Conservation (phyloP, 768 basidiomycete genomes). For the Pisolithus tinctorius region DNA sequence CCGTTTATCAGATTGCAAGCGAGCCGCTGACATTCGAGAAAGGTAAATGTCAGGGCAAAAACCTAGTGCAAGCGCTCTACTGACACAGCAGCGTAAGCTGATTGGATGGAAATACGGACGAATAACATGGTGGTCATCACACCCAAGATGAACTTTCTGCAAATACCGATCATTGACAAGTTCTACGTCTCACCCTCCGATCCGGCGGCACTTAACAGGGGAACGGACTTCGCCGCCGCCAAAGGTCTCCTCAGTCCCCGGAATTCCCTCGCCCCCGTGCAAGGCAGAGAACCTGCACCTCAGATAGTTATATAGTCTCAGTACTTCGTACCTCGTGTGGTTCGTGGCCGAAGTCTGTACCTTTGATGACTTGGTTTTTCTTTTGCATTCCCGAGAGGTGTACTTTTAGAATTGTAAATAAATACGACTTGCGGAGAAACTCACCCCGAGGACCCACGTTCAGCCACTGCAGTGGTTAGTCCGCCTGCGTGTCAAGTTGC, state of each 20-base stretch:
- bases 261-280: conserved; percentile 24
- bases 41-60: conserved; percentile 36
- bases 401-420: not conserved
- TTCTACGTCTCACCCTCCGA: conserved; percentile 87
- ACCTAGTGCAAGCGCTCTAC: not conserved
- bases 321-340: too few relatives aligned
- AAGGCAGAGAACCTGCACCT: conserved; percentile 13
- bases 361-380: too few relatives aligned
- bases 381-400: not conserved
- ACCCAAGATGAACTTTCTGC: conserved; percentile 88
- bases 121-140: conserved; percentile 96
- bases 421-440: not conserved
- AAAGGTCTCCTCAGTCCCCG: conserved; percentile 77
- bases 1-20: conserved; percentile 58
- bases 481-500: not conserved
- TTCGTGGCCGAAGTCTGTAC: too few relatives aligned
- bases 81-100: conserved; percentile 38
- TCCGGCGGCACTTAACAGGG: conserved; percentile 60
- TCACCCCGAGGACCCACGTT: too few relatives aligned
- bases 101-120: conserved; percentile 99
- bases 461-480: not conserved
- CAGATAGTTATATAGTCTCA: not conserved
- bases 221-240: conserved; percentile 77
- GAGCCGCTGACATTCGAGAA: conserved; percentile 97
- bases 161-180: conserved; percentile 91